Evolutionary conservation across 768 basidiomycete species (phyloP).

Genomic region (Daedaleopsis sinensis): DNA sequence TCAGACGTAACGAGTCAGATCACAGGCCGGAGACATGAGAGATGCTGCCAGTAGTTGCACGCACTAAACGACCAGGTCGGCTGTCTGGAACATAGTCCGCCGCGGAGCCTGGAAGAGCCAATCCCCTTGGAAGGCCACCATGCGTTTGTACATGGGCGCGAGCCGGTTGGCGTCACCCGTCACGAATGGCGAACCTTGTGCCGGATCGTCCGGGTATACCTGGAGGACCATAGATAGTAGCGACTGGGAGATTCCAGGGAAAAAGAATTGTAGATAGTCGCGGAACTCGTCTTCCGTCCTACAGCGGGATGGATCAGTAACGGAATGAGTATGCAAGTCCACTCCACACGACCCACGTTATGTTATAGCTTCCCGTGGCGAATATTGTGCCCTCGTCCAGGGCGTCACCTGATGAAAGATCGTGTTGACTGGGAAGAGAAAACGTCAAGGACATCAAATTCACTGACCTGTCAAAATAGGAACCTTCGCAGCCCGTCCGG

Average conservation of each 20-base stretch:
- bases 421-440: too few species aligned
- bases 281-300: slow-evolving; percentile 26
- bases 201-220: slow-evolving; percentile 38
- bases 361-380: slow-evolving; percentile 26
- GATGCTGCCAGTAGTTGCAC: too few species aligned
- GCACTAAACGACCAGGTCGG: slow-evolving; percentile 47
- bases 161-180: slow-evolving; percentile 48
- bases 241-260: slow-evolving; percentile 8
- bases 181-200: slow-evolving; percentile 55
- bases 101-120: slow-evolving; percentile 51
- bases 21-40: too few species aligned
- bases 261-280: slow-evolving; percentile 22
- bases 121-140: slow-evolving; percentile 54
- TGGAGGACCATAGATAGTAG: slow-evolving; percentile 14
- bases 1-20: too few species aligned
- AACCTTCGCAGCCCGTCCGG: slow-evolving; percentile 48
- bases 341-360: slow-evolving; percentile 25
- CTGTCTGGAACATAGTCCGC: slow-evolving; percentile 40
- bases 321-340: background rate
- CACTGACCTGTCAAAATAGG: slow-evolving; percentile 49
- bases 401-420: slow-evolving; percentile 40
- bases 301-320: too few species aligned
- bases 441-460: too few species aligned
- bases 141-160: slow-evolving; percentile 54
- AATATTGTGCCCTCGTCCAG: slow-evolving; percentile 60